Percentiles rank a stretch among this genome's conserved stretches.
Evolutionary conservation across 805 yeast genomes (phyloP).

Genomic region (Helenozyma rhizophorensis): DNA sequence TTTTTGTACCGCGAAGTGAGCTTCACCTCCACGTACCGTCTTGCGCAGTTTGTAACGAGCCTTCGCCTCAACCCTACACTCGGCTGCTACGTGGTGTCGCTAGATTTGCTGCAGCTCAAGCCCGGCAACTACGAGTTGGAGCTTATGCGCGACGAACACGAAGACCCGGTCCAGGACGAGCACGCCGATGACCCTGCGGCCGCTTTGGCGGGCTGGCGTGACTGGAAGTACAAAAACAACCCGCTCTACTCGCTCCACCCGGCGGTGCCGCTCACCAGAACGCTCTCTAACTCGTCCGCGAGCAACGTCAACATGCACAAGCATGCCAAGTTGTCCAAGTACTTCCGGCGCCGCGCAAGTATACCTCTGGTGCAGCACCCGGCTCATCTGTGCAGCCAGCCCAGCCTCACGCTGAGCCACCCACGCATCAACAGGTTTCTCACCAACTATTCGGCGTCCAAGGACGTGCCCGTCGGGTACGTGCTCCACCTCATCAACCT

Average conservation of each 20-base stretch:
- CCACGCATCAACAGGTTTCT: conserved; percentile 62
- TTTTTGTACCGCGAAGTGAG: conserved; percentile 50
- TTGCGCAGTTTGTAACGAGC: conserved; percentile 74
- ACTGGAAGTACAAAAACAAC: conserved; percentile 77
- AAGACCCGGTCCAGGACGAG: conserved; percentile 2
- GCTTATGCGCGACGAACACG: conserved; percentile 6
- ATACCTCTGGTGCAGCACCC: background rate
- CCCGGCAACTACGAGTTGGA: conserved; percentile 28
- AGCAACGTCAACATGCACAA: conserved; percentile 14
- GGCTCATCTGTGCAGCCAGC: conserved; percentile 11
- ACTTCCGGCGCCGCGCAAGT: conserved; percentile 13
- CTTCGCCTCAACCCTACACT: conserved; percentile 52
- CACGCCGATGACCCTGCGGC: conserved; percentile 2
- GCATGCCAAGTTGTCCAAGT: conserved; percentile 12
- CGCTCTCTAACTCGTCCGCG: conserved; percentile 6
- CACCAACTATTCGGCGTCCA: conserved; percentile 57
- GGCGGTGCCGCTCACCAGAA: conserved; percentile 14
- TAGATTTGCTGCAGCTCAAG: conserved; percentile 53
- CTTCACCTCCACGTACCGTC: conserved; percentile 68
- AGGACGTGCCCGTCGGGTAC: conserved; percentile 77
- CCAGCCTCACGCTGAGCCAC: conserved; percentile 25
- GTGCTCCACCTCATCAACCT: conserved; percentile 62
- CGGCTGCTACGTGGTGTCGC: conserved; percentile 49
- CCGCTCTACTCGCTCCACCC: conserved; percentile 49
- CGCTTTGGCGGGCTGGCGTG: conserved; percentile 81